A percentile compares a stretch with the other conserved stretches of the same genome.
These are phyloP conservation scores for Alnus glutinosa DNA, from an alignment of 306 rosid species.

Conservation along the genomic window DNA sequence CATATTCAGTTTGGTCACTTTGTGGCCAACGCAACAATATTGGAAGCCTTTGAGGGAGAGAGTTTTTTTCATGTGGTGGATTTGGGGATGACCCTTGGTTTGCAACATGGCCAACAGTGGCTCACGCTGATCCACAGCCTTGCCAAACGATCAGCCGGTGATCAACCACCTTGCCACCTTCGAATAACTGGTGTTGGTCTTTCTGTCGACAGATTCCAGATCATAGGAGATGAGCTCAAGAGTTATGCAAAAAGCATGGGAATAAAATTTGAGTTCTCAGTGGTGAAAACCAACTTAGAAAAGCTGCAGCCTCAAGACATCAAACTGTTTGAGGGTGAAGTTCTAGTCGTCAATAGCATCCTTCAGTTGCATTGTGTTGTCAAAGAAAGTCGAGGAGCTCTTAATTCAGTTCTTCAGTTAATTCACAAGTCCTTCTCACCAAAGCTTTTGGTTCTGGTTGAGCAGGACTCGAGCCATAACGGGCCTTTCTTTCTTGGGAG, in stretches of 20 bases:
- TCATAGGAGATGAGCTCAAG: constrained; percentile 62
- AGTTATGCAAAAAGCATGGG: constrained; percentile 49
- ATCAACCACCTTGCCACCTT: constrained; percentile 35
- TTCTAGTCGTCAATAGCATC: constrained; percentile 72
- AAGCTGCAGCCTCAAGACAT: constrained; percentile 52
- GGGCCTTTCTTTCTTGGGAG: constrained; percentile 96
- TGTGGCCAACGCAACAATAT: constrained; percentile 66
- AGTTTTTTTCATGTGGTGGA: constrained; percentile 79
- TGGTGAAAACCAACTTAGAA: constrained; percentile 63
- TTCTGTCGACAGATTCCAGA: constrained; percentile 36
- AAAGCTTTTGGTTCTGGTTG: constrained; percentile 61
- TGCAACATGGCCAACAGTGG: constrained; percentile 80
- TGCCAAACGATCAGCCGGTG: constrained; percentile 9
- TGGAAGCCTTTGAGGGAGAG: constrained; percentile 99
- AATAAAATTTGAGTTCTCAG: constrained; percentile 48
- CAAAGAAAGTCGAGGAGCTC: constrained; percentile 85
- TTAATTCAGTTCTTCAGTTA: constrained; percentile 71
- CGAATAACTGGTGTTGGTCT: constrained; percentile 69
- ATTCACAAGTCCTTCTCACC: constrained; percentile 61
- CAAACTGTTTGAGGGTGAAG: constrained; percentile 51
- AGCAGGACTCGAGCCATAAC: constrained; percentile 88
- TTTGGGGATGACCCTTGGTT: constrained; percentile 75
- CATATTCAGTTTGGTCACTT: constrained; percentile 84
- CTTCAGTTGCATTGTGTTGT: constrained; percentile 88
- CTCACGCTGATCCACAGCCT: constrained; percentile 57